These are phyloP conservation scores for Paecilomyces fulvus DNA, from an alignment of 2,329 filamentous ascomycete genomes.

Conservation along the genomic window DNA sequence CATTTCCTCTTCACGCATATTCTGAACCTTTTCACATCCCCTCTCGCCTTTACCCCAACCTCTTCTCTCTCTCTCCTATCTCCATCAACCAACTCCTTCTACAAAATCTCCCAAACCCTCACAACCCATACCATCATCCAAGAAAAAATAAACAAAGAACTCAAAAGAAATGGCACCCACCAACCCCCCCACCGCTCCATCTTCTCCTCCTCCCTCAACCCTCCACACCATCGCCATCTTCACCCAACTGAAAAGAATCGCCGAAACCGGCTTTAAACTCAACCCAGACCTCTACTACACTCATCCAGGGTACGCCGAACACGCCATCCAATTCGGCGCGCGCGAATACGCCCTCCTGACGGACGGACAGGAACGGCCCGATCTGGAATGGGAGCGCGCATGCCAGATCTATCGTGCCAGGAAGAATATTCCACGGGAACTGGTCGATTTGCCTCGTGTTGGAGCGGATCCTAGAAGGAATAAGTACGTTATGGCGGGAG, in stretches of 20 bases:
- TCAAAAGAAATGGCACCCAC: background rate
- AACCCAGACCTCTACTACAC: background rate
- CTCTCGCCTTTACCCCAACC: background rate
- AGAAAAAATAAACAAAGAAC: background rate
- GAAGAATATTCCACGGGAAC: background rate
- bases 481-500: background rate
- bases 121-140: too few species aligned
- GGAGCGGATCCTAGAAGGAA: background rate
- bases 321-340: background rate
- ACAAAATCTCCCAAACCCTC: background rate
- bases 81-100: background rate
- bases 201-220: background rate
- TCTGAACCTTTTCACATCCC: background rate
- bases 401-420: background rate
- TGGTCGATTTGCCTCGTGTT: background rate
- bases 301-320: background rate
- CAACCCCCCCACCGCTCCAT: background rate
- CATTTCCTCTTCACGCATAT: background rate
- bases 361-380: background rate
- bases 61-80: background rate
- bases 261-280: background rate
- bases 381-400: background rate
- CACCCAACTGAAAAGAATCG: background rate
- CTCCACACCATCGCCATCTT: constrained; percentile 1
- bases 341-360: background rate